phyloP scores from a whole-genome alignment of 176 grass and related monocot genomes.

The Aechmea fasciata region DNA sequence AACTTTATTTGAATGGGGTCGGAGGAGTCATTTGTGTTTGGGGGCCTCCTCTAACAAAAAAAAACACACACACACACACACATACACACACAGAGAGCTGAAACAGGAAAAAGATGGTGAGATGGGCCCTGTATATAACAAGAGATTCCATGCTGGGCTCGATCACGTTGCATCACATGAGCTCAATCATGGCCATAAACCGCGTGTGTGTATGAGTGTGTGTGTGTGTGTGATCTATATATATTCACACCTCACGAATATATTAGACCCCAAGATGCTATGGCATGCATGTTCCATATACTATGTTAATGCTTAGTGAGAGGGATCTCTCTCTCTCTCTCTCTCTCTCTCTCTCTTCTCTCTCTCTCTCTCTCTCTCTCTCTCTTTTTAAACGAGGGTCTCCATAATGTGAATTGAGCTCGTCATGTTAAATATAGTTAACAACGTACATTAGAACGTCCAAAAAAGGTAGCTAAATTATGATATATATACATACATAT shows the following conservation, averaged over 20 bases:
- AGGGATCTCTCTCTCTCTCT: background rate
- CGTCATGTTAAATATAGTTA: too few species aligned
- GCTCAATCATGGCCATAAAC: constrained; percentile 18
- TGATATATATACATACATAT: too few species aligned
- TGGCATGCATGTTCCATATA: background rate
- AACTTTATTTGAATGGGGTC: constrained; percentile 10
- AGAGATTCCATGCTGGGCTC: constrained; percentile 14
- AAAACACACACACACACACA: too few species aligned
- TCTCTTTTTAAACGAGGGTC: background rate
- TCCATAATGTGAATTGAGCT: too few species aligned
- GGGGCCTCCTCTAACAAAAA: background rate
- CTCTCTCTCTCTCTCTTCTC: background rate
- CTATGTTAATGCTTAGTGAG: background rate
- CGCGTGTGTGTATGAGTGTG: background rate
- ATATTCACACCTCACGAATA: background rate
- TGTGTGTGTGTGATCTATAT: background rate
- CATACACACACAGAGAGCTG: background rate
- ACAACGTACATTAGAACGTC: too few species aligned
- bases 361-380: too few species aligned
- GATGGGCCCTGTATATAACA: background rate
- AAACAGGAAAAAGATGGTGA: background rate
- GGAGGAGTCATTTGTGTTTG: constrained; percentile 16
- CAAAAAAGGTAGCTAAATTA: too few species aligned
- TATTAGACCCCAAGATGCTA: background rate
- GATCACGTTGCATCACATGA: constrained; percentile 21